A percentile compares a stretch with the other conserved stretches of the same genome.
Evolutionary conservation across 2,329 filamentous ascomycete species (phyloP).

Genomic region (Pestalotiopsis sp.): DNA sequence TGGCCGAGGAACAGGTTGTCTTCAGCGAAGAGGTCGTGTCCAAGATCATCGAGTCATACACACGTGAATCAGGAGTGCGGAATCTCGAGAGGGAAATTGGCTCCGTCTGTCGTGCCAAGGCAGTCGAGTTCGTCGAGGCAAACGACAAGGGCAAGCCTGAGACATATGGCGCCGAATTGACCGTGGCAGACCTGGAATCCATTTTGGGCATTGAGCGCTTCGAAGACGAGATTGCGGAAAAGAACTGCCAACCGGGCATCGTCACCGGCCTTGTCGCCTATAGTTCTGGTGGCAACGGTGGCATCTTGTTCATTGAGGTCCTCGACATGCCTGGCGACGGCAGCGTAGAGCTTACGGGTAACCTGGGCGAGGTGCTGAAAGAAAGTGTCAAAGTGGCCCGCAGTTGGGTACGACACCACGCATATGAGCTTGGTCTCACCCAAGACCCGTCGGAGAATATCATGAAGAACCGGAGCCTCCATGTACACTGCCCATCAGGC

Average conservation of each 20-base stretch:
- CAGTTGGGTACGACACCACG: conserved; percentile 96
- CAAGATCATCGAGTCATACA: conserved; percentile 95
- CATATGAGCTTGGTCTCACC: conserved; percentile 84
- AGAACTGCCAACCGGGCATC: conserved; percentile 79
- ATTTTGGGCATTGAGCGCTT: conserved; percentile 93
- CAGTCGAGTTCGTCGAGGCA: conserved; percentile 90
- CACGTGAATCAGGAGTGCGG: conserved; percentile 91
- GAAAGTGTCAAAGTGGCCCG: conserved; percentile 95
- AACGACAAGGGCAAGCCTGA: conserved; percentile 70
- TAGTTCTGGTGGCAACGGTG: conserved; percentile 87
- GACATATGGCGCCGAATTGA: conserved; percentile 72
- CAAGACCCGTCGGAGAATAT: conserved; percentile 82
- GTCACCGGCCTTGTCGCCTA: conserved; percentile 97
- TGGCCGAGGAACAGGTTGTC: conserved; percentile 71
- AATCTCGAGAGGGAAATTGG: conserved; percentile 96
- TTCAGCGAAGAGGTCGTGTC: conserved; percentile 84
- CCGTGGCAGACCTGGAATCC: conserved; percentile 78
- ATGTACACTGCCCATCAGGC: conserved; percentile 93
- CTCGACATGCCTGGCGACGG: conserved; percentile 95
- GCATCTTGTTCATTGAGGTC: conserved; percentile 97
- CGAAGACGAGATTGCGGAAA: conserved; percentile 93
- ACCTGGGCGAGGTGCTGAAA: conserved; percentile 94
- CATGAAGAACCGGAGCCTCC: conserved; percentile 91
- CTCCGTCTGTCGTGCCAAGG: conserved; percentile 90
- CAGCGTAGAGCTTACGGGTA: conserved; percentile 91